These are phyloP conservation scores for Cicer pinnatifidum DNA, from an alignment of 306 rosid genomes.

Conservation along the genomic window DNA sequence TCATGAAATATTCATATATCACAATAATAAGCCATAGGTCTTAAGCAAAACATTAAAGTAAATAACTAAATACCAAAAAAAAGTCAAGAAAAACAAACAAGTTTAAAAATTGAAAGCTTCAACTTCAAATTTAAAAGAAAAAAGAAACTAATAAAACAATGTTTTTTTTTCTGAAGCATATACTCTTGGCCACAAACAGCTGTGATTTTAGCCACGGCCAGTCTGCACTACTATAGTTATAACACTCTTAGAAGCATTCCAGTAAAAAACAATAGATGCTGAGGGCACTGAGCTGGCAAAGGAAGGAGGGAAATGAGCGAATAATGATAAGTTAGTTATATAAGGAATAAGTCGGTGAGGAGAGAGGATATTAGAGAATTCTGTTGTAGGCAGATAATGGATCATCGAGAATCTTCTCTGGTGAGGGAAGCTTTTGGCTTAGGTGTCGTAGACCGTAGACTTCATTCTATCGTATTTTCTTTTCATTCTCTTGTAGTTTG, in stretches of 20 bases:
- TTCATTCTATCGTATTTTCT: neutral
- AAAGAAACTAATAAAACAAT: neutral
- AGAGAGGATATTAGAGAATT: neutral
- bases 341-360: neutral
- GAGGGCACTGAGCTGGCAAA: no score
- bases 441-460: neutral
- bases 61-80: constrained; percentile 1
- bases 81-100: constrained; percentile 10
- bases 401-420: neutral
- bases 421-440: neutral
- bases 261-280: no score
- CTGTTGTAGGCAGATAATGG: neutral
- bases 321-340: neutral
- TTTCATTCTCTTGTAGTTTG: neutral
- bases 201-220: neutral
- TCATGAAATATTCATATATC: neutral
- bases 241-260: neutral
- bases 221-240: neutral
- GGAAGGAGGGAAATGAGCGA: no score
- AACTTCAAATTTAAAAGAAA: neutral
- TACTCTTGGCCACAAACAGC: neutral
- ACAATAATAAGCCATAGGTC: neutral
- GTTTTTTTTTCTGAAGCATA: neutral
- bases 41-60: neutral
- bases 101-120: neutral